These are phyloP conservation scores for Wickerhamomyces silvicola DNA, from an alignment of 805 yeast genomes.

Conservation along the genomic window DNA sequence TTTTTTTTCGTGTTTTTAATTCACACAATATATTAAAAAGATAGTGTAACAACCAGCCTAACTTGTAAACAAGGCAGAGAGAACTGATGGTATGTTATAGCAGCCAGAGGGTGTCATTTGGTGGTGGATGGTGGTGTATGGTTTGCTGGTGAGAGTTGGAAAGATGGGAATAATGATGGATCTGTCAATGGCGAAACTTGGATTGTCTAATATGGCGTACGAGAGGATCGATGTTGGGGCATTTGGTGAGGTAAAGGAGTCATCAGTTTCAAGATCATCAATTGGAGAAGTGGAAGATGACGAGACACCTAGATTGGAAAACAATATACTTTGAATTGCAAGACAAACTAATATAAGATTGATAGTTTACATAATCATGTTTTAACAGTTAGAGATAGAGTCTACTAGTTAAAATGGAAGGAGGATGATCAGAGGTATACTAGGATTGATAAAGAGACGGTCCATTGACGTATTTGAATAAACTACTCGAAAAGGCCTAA, in stretches of 20 bases:
- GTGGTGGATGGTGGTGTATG: conserved; percentile 37
- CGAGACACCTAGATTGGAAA: no score
- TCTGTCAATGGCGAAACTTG: conserved; percentile 49
- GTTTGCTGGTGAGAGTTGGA: conserved; percentile 58
- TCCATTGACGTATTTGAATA: conserved; percentile 30
- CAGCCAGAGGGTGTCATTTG: background rate
- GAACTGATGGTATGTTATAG: background rate
- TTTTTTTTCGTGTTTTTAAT: no score
- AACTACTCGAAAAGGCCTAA: conserved; percentile 21
- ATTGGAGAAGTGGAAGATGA: no score
- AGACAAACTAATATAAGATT: conserved; percentile 23
- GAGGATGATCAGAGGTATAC: conserved; percentile 26
- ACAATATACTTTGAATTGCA: no score
- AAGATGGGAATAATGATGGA: conserved; percentile 76
- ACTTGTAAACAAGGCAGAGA: background rate
- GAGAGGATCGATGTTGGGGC: conserved; percentile 28
- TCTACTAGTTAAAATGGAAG: conserved; percentile 17
- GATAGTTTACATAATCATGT: conserved; percentile 20
- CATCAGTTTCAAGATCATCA: conserved; percentile 1
- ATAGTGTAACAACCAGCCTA: no score
- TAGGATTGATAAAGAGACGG: conserved; percentile 42
- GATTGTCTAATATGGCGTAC: conserved; percentile 50
- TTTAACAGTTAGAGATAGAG: conserved; percentile 26
- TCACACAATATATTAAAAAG: no score
- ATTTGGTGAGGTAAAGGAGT: background rate